These are phyloP conservation scores for Coemansia sp. DNA, from an alignment of 192 early-diverging fungal species.

Conservation along the genomic window DNA sequence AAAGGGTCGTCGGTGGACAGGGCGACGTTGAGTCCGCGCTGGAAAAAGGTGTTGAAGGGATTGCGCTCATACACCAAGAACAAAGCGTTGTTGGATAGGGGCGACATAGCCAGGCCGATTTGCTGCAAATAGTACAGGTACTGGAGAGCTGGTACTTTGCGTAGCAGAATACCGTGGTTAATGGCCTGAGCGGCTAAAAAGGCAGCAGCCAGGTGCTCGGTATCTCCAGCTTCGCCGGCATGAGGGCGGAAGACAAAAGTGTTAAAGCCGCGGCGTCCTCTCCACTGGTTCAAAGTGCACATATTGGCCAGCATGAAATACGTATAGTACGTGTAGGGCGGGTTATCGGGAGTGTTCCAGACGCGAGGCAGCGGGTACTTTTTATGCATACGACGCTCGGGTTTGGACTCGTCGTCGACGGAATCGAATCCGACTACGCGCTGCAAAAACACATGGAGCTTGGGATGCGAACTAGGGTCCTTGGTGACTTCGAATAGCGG, in stretches of 20 bases:
- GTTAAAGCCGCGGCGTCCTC: conserved; percentile 76
- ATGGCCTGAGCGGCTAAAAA: conserved; percentile 89
- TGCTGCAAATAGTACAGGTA: conserved; percentile 96
- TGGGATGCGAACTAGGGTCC: conserved; percentile 86
- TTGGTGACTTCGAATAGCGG: conserved; percentile 91
- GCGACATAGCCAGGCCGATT: conserved; percentile 96
- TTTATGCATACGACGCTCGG: conserved; percentile 78
- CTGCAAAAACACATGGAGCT: conserved; percentile 91
- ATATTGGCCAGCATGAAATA: conserved; percentile 94
- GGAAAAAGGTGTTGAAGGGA: conserved; percentile 88
- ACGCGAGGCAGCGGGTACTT: conserved; percentile 74
- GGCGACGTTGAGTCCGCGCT: conserved; percentile 90
- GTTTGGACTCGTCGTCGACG: conserved; percentile 94
- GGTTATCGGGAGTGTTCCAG: conserved; percentile 69
- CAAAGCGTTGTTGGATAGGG: conserved; percentile 94
- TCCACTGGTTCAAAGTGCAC: conserved; percentile 77
- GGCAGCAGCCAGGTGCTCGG: conserved; percentile 88
- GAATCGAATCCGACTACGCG: conserved; percentile 93
- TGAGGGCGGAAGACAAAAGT: conserved; percentile 97
- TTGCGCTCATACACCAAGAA: conserved; percentile 94
- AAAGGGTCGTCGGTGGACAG: conserved; percentile 94
- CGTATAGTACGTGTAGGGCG: conserved; percentile 93
- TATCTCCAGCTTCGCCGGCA: conserved; percentile 94
- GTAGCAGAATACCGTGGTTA: conserved; percentile 89
- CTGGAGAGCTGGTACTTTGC: conserved; percentile 93